phyloP scores from a whole-genome alignment of 257 asterid genomes.

The Linaria vulgaris region DNA sequence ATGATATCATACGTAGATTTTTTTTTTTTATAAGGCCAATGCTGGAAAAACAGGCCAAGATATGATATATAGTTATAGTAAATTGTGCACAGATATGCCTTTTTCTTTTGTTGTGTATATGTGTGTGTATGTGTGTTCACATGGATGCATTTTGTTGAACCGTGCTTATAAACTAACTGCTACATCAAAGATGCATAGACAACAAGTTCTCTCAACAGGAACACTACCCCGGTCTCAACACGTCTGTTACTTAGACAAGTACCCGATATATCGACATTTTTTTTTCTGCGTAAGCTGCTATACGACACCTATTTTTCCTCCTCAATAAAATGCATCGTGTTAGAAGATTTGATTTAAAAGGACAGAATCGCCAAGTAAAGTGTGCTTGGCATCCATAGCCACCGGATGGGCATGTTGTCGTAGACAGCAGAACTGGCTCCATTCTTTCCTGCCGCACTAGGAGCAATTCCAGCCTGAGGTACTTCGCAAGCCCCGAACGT shows the following conservation, averaged over 20 bases:
- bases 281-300: neutral
- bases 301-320: neutral
- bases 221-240: slow-evolving; percentile 12
- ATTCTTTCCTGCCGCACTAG: slow-evolving; percentile 31
- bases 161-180: neutral
- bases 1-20: too few relatives aligned
- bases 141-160: neutral
- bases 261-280: neutral
- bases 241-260: neutral
- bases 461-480: slow-evolving; percentile 40
- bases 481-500: slow-evolving; percentile 64
- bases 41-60: too few relatives aligned
- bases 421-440: slow-evolving; percentile 38
- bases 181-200: neutral
- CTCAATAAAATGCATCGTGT: neutral
- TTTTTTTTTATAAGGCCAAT: too few relatives aligned
- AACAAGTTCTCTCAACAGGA: too few relatives aligned
- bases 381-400: slow-evolving; percentile 40
- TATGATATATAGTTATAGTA: too few relatives aligned
- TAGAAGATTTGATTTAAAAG: slow-evolving; percentile 23
- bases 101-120: too few relatives aligned
- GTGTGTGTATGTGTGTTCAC: neutral
- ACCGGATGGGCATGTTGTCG: slow-evolving; percentile 30
- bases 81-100: too few relatives aligned
- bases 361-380: slow-evolving; percentile 34